Evolutionary conservation across 2,329 filamentous ascomycete species (phyloP).

Genomic region (Coleophoma eucalyptorum): DNA sequence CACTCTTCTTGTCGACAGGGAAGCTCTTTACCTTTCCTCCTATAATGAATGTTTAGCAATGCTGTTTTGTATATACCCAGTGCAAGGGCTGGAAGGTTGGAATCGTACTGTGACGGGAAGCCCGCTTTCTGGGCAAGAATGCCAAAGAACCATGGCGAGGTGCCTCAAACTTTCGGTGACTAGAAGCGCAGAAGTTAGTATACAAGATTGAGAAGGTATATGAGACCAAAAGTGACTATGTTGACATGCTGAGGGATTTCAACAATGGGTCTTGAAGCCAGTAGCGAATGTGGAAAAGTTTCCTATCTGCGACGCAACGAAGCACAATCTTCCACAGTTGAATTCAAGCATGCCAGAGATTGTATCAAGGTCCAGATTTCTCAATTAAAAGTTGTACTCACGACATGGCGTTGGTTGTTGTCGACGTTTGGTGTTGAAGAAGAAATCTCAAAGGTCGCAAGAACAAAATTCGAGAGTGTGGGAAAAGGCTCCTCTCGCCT

Average conservation of each 20-base stretch:
- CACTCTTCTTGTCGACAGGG: conserved; percentile 99
- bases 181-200: conserved; percentile 1
- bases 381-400: too few species aligned
- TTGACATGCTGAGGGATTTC: too few species aligned
- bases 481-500: too few species aligned
- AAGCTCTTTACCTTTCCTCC: conserved; percentile 49
- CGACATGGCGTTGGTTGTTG: conserved; percentile 13
- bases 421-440: conserved; percentile 4
- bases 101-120: conserved; percentile 64
- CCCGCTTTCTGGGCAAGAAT: conserved; percentile 86
- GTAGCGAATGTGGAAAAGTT: too few species aligned
- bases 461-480: neutral
- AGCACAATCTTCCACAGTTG: too few species aligned
- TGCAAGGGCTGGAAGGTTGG: neutral
- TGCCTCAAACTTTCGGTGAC: conserved; percentile 42
- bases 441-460: neutral
- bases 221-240: too few species aligned
- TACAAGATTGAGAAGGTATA: neutral
- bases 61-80: too few species aligned
- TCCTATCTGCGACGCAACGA: too few species aligned
- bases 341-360: too few species aligned
- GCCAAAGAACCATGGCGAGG: conserved; percentile 93
- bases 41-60: neutral
- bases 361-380: too few species aligned
- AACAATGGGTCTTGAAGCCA: too few species aligned